Base-by-base conservation (phyloP, 192 early-diverging fungal species). In the Spizellomyces punctatus region DNA sequence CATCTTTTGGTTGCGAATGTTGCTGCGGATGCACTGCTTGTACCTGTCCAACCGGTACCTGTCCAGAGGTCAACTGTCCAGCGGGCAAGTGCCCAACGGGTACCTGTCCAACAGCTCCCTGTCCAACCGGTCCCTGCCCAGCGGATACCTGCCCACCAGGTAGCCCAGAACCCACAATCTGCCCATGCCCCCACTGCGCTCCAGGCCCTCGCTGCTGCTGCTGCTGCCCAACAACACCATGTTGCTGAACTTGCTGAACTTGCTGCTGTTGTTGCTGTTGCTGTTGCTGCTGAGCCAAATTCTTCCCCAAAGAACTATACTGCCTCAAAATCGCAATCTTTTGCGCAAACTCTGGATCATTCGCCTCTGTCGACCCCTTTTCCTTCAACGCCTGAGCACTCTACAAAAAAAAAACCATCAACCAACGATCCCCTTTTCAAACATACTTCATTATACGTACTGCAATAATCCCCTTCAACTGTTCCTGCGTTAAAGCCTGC, bases 341-440 rank as follows among this genome's bases (percentile, higher is more conserved):
- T 67, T 86, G 82, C 43, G 90, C 92, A 69, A 84, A 91, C 71
- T 94, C 91, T 14, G 83, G 82, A 69, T 88, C 88, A 71, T 86
- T 93, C 49, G 85, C 84, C 82, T 96, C 92, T 9, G 87, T 94
- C 14, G 90, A 88, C 14, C 93, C 92, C 10, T 77, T 79, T 9
- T 80, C 72, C 65, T 91, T 86, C 78, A 91, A 66, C 22, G 74
- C 64, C 64, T 87, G 82, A 6, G 76, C 77, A 19, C 57, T 59
- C 79, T 83, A 36, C 27, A 36, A 36, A 36, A 36, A 36, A 56
- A 47, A 5, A 46, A 0, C 17, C 22, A 67, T 19, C 4, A 17
- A 60, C n/a, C 52, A 4, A 8, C 17, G 4, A 9, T 9, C 12
- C 50, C 12, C 17, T 4, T 54, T 54, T 4, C 17, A 54, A 54